Percentiles rank a stretch among this genome's conserved stretches.
Conservation (phyloP, 306 rosid species). For the Castanea mollissima region DNA sequence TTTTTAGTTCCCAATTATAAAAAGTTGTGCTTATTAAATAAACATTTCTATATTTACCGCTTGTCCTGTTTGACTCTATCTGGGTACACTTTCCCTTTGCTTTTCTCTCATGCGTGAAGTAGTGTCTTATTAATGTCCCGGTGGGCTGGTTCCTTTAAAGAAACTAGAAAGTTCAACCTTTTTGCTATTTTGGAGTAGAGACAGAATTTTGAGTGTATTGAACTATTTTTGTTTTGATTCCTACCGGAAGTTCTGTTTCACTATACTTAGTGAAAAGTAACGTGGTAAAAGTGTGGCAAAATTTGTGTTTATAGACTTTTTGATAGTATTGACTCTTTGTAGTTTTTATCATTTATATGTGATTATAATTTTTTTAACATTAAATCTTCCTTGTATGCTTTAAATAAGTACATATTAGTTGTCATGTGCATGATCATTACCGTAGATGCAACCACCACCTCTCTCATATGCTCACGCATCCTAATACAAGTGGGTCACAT, state of each 20-base stretch:
- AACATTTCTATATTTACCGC: no score
- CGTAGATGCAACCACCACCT: neutral
- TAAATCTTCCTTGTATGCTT: neutral
- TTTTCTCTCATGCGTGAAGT: no score
- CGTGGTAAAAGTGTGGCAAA: no score
- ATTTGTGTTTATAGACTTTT: neutral
- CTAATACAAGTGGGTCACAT: neutral
- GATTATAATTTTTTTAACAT: neutral
- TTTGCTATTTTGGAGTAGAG: no score
- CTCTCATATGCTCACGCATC: constrained; percentile 20
- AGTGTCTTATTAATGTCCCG: no score
- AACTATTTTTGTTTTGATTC: constrained; percentile 13
- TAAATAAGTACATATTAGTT: constrained; percentile 2
- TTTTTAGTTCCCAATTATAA: no score
- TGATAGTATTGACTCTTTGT: constrained; percentile 21
- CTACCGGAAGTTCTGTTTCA: constrained; percentile 19
- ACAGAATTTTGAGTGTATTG: no score
- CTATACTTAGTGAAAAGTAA: no score
- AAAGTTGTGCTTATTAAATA: neutral
- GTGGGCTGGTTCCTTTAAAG: no score
- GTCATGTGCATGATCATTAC: constrained; percentile 15
- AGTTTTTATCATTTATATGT: constrained; percentile 7
- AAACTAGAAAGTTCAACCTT: no score
- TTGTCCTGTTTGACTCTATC: no score
- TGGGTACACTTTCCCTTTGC: no score